Evolutionary conservation across 768 basidiomycete genomes (phyloP), one percentile per base, ranked within the genome.

Genomic region (Hygrocybe punicea): DNA sequence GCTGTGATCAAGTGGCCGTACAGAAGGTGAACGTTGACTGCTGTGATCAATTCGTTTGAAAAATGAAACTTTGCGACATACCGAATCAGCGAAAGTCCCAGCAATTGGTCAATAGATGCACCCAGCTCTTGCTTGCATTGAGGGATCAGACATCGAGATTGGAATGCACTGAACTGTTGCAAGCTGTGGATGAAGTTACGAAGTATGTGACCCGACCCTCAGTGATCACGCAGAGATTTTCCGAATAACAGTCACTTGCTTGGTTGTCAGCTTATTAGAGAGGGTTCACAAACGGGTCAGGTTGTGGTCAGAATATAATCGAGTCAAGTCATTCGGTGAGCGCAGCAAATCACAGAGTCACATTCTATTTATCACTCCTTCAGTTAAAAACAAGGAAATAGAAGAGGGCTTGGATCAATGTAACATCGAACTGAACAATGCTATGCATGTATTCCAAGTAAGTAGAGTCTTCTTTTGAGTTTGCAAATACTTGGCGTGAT

Each of bases 361-460:
- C 8, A 55, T 19, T 14, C n/a, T 4, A 36, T 14, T 45, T 2
- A 37, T 21, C 50, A 16, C 19, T 13, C 19, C 11, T 24, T 4
- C 36, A 84, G 83, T 78, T 29, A 81, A 73, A 53, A 77, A 68
- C 24, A 65, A 65, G 1, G 78, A 81, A 19, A 81, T 84, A 36
- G 75, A 69, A 50, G 68, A 75, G n/a, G 76, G 76, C 6, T 71
- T 84, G 36, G 75, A 77, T 40, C 66, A 65, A 52, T 82, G 76
- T 57, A 65, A 74, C 35, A 62, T 63, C 14, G 78, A 83, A 17
- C 67, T 83, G 25, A 67, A 78, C 17, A 63, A 62, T 7, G 75
- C 76, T 6, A 72, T 81, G 59, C 70, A 71, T 34, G 65, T 71
- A 29, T 74, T 83, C 58, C 71, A 81, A 51, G 82, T 81, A 56